phyloP scores from a whole-genome alignment of 495 filamentous ascomycete genomes.

The Tuber umbilicatum region DNA sequence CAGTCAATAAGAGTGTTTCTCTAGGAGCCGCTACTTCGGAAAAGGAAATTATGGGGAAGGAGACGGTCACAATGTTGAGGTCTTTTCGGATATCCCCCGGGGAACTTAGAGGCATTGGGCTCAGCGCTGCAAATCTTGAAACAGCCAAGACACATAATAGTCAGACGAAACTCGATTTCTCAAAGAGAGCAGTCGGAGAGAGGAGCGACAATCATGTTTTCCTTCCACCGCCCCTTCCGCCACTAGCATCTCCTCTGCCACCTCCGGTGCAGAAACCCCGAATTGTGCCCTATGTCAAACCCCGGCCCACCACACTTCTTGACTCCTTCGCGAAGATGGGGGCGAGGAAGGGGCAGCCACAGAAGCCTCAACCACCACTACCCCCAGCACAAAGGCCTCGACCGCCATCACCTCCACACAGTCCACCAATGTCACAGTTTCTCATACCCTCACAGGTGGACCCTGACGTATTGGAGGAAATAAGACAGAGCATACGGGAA shows the following conservation, averaged over 20 bases:
- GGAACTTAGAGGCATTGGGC: slow-evolving; percentile 79
- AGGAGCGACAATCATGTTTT: neutral
- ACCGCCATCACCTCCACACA: neutral
- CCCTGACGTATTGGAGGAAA: slow-evolving; percentile 12
- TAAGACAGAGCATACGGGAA: neutral
- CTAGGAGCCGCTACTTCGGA: slow-evolving; percentile 78
- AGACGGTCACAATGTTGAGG: slow-evolving; percentile 73
- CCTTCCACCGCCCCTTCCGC: neutral
- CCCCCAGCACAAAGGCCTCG: neutral
- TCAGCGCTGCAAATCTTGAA: slow-evolving; percentile 89
- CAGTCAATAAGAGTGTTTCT: slow-evolving; percentile 73
- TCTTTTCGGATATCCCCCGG: slow-evolving; percentile 80
- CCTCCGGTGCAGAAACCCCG: slow-evolving; percentile 24
- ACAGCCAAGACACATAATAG: slow-evolving; percentile 54
- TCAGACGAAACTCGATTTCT: slow-evolving; percentile 35
- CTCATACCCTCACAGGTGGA: slow-evolving; percentile 32
- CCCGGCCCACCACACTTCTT: slow-evolving; percentile 25
- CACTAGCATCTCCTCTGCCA: slow-evolving; percentile 3
- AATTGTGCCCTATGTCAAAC: slow-evolving; percentile 29
- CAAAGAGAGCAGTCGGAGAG: slow-evolving; percentile 3
- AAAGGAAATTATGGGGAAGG: slow-evolving; percentile 61
- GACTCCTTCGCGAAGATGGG: slow-evolving; percentile 20
- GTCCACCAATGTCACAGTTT: slow-evolving; percentile 25
- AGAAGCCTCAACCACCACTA: slow-evolving; percentile 7
- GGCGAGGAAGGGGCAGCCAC: slow-evolving; percentile 2